Evolutionary conservation across 2,329 filamentous ascomycete genomes (phyloP).

Genomic region (Aspergillus cejpii): DNA sequence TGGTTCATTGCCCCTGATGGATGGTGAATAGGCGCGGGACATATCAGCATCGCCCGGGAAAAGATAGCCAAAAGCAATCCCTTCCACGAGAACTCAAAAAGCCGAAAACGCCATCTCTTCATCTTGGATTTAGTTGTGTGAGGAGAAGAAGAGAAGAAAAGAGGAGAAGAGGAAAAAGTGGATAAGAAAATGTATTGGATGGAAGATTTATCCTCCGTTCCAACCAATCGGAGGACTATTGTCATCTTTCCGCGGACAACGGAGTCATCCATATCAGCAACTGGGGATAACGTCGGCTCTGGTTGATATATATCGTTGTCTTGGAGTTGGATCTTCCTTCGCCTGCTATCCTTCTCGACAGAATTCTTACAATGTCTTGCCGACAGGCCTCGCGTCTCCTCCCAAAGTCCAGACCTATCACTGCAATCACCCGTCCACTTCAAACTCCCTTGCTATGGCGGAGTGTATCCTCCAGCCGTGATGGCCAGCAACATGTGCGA

Average conservation of each 20-base stretch:
- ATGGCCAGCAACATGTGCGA: slow-evolving; percentile 40
- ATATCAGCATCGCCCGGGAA: slow-evolving; percentile 37
- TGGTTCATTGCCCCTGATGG: slow-evolving; percentile 29
- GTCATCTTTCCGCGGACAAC: slow-evolving; percentile 36
- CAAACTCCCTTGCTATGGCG: slow-evolving; percentile 29
- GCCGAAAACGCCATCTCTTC: slow-evolving; percentile 32
- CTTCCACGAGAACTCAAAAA: slow-evolving; percentile 34
- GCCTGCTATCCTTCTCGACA: neutral
- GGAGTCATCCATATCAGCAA: slow-evolving; percentile 19
- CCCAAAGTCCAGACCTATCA: slow-evolving; percentile 28
- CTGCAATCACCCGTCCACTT: slow-evolving; percentile 16
- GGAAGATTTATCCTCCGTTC: slow-evolving; percentile 8
- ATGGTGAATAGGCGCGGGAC: slow-evolving; percentile 33
- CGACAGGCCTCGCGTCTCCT: slow-evolving; percentile 30
- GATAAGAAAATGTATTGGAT: neutral
- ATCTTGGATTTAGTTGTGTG: slow-evolving; percentile 41
- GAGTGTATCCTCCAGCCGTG: slow-evolving; percentile 34
- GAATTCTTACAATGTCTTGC: slow-evolving; percentile 27
- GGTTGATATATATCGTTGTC: too few species aligned
- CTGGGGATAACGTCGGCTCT: too few species aligned
- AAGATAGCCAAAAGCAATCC: slow-evolving; percentile 20
- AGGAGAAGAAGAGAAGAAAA: slow-evolving; percentile 24
- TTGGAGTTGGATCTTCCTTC: neutral
- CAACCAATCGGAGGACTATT: slow-evolving; percentile 18
- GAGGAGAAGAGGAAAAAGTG: slow-evolving; percentile 12